Base-by-base conservation (phyloP, 1,284 basidiomycete genomes). In the Athelia sp. region DNA sequence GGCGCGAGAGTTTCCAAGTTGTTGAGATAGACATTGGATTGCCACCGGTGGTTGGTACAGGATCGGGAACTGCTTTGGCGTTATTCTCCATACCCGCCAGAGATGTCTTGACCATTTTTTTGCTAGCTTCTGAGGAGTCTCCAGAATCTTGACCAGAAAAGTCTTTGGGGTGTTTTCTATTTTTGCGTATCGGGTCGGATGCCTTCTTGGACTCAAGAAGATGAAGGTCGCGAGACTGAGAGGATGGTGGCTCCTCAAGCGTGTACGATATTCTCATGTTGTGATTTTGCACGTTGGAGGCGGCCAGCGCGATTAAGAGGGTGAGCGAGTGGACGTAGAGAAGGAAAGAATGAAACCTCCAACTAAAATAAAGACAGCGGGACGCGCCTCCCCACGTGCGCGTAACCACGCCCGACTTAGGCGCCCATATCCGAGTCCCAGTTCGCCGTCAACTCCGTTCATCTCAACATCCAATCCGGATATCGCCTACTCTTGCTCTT, bases 41-140 rank as follows among this genome's bases (percentile, higher is more conserved):
- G 23, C 62, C 18, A 36, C 74, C 74, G 23, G 72, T 73, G 47
- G 80, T 76, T 26, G 81, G 79, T 42, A 74, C 69, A 46, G 81
- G 80, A 55, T 73, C 71, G n/a, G 81, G 80, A 43, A 82, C 67
- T 22, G 72, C 64, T 40, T 45, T 50, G 18, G 53, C 43, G 40
- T 60, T 52, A 44, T 53, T 55, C 48, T 60, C 62, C 18, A 51
- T 48, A 22, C 52, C 50, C n/a, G 57, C 47, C 55, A 59, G 49
- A 54, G 55, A 54, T 43, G 58, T 58, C 46, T 62, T 62, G 40
- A 61, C 59, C 36, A 59, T 60, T 36, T 57, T 58, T 58, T 63
- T 49, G 54, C 6, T 40, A 40, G 36, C 9, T 6, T 40, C n/a
- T 6, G 19, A 13, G 13, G 26, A 17, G n/a, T 6, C 8, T 40